Evolutionary conservation across 352 stramenopile species (phyloP), one percentile per base, ranked within the genome.

Genomic region (Phytopythium chamaehyphon): DNA sequence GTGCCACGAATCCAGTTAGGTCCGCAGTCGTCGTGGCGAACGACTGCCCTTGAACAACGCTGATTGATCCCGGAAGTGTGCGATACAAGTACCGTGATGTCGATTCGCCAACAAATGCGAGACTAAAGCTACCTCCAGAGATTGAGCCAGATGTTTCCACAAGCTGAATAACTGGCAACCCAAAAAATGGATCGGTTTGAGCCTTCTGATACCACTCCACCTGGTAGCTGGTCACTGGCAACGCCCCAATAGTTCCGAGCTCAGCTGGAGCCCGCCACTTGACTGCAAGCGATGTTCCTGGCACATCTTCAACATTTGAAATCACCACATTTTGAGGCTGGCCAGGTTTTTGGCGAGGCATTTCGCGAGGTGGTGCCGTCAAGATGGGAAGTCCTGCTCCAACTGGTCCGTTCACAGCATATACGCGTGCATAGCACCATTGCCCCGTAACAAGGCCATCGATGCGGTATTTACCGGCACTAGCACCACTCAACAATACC

Each of bases 1-100:
- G 73, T 14, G 77, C 54, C 12, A 98, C 54, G 23, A 88, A 58
- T n/a, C 86, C 74, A 21, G 92, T 96, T 23, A 98, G 66, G 55
- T 98, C 94, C 2, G 64, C 47, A 10, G 86, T 82, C 1, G 88
- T 98, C n/a, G 83, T 76, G 9, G 97, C 46, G 31, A 73, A 90
- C 1, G 59, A 33, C 21, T 81, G 63, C 6, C 72, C 63, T 8
- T 88, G 51, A 0, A 90, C 73, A 21, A 81, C 78, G 43, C 65
- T 67, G 5, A 86, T 57, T 0, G 66, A 70, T 10, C 81, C 83
- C 2, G 81, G 81, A 6, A 94, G 58, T 24, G 56, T 40, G 16
- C 60, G 61, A 33, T 65, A 76, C 9, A 71, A 55, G 55, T 74
- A 74, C 18, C 60, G 35, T 1, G 18, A 15, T 15, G 63, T 53